Conservation (phyloP, 1,284 basidiomycete species). For the Pseudozyma hubeiensis region DNA sequence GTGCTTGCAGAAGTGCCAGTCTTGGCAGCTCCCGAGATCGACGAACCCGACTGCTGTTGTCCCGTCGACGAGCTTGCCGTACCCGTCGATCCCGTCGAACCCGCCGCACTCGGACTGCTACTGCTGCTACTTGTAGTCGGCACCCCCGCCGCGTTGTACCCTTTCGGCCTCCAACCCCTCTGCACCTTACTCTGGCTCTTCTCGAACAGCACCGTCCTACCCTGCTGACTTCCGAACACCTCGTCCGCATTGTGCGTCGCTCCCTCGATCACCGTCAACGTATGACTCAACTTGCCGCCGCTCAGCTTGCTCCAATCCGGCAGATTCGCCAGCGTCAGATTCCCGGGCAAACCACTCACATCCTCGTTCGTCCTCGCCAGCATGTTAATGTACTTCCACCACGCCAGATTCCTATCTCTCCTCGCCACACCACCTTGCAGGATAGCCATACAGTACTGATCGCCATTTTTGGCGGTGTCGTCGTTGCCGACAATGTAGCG, state of each 20-base stretch:
- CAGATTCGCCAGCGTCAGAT: conserved; percentile 27
- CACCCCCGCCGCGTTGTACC: conserved; percentile 25
- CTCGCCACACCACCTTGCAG: conserved; percentile 61
- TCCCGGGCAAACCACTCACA: conserved; percentile 57
- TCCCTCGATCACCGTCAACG: conserved; percentile 57
- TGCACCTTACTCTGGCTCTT: conserved; percentile 28
- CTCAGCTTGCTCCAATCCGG: conserved; percentile 61
- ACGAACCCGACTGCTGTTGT: conserved; percentile 1
- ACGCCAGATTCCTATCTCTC: conserved; percentile 62
- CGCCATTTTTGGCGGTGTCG: conserved; percentile 53
- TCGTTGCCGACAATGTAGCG: conserved; percentile 62
- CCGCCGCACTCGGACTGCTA: not conserved
- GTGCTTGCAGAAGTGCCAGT: not conserved
- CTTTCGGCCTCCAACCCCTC: conserved; percentile 63
- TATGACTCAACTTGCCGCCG: conserved; percentile 41
- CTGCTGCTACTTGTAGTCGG: not conserved
- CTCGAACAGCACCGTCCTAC: conserved; percentile 62
- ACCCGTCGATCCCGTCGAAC: not conserved
- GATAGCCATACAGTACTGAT: conserved; percentile 66
- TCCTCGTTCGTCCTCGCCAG: conserved; percentile 58
- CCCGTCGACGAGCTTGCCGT: not conserved
- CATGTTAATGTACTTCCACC: conserved; percentile 66
- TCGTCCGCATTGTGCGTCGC: conserved; percentile 58
- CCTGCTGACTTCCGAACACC: conserved; percentile 56
- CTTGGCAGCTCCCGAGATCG: not conserved